Evolutionary conservation across 306 rosid species (phyloP).

Genomic region (Lupinus albus): DNA sequence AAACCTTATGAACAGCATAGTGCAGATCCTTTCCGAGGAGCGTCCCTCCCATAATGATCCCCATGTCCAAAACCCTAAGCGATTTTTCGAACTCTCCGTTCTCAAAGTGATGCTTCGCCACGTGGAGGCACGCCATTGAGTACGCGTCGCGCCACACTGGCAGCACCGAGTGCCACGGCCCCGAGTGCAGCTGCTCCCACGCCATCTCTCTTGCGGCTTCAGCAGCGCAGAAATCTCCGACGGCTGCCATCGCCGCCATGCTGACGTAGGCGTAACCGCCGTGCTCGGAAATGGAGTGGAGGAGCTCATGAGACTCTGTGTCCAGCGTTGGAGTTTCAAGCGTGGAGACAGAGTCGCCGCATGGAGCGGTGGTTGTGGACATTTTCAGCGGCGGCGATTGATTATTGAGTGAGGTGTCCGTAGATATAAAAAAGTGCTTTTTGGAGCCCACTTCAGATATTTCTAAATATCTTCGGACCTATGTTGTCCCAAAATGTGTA

Average conservation of each 20-base stretch:
- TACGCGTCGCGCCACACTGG: conserved; percentile 96
- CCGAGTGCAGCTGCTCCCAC: conserved; percentile 98
- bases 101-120: conserved; percentile 61
- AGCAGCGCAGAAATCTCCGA: conserved; percentile 71
- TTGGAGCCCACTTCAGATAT: conserved; percentile 22
- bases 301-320: conserved; percentile 53
- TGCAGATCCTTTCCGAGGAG: conserved; percentile 71
- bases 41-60: conserved; percentile 88
- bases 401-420: not conserved
- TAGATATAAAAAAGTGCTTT: not conserved
- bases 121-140: conserved; percentile 86
- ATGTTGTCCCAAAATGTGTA: too few species aligned
- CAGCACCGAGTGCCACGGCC: conserved; percentile 85
- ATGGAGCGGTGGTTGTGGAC: conserved; percentile 42
- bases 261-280: conserved; percentile 86
- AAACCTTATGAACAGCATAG: conserved; percentile 59
- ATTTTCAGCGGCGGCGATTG: conserved; percentile 39
- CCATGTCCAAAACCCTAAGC: conserved; percentile 81
- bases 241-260: conserved; percentile 64
- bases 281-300: conserved; percentile 69
- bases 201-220: conserved; percentile 91
- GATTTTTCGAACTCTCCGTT: conserved; percentile 67
- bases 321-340: conserved; percentile 67
- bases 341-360: conserved; percentile 6
- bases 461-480: conserved; percentile 31